phyloP scores from a whole-genome alignment of 2,329 filamentous ascomycete species.

The Claviceps pazoutovae region DNA sequence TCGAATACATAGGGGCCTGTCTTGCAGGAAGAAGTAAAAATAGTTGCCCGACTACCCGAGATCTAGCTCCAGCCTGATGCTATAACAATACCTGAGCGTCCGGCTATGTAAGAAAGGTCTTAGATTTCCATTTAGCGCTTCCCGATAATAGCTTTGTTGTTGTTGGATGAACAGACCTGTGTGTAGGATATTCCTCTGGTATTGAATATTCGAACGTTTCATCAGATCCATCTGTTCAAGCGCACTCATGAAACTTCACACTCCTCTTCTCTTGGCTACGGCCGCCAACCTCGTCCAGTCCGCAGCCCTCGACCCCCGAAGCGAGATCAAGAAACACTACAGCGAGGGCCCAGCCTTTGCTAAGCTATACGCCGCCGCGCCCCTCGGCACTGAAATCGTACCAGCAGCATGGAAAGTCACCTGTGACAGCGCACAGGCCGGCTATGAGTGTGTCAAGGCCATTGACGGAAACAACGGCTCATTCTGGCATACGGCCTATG shows the following conservation, averaged over 20 bases:
- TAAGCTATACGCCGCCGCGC: constrained; percentile 3
- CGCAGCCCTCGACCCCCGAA: neutral
- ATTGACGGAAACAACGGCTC: constrained; percentile 16
- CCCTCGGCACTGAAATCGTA: constrained; percentile 4
- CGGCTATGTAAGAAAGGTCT: neutral
- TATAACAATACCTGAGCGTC: neutral
- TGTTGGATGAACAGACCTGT: neutral
- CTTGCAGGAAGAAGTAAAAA: neutral
- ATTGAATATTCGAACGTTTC: neutral
- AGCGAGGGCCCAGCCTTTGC: neutral
- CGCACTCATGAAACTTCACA: neutral
- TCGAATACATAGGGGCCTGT: neutral
- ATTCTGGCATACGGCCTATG: constrained; percentile 15
- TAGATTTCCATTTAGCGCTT: neutral
- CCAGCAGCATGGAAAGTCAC: constrained; percentile 13
- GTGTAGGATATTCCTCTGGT: neutral
- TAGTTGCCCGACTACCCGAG: neutral
- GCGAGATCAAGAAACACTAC: constrained; percentile 1
- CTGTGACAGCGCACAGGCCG: constrained; percentile 15
- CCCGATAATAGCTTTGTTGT: neutral
- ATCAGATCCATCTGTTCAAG: too few relatives aligned
- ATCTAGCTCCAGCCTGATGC: neutral
- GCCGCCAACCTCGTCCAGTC: neutral
- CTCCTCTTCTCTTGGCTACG: neutral
- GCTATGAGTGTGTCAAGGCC: constrained; percentile 15